Conservation (phyloP, 306 rosid genomes). For the Malus sieversii region DNA sequence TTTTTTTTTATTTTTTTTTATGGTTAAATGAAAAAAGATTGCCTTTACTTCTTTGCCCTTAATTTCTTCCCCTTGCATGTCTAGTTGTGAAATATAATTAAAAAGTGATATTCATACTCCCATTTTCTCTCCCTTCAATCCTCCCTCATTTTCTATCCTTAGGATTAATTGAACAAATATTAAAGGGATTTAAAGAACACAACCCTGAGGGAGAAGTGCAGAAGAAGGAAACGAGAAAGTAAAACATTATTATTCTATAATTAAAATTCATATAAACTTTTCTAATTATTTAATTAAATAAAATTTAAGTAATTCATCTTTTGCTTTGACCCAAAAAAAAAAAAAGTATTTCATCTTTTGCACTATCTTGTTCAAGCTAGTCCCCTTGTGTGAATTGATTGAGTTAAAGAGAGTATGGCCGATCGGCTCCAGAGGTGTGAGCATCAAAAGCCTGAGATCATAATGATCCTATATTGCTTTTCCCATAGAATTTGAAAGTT, state of each 20-base stretch:
- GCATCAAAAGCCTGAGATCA: not conserved
- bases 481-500: not conserved
- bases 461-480: not conserved
- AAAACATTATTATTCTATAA: not conserved
- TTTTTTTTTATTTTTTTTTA: too few relatives aligned
- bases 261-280: not conserved
- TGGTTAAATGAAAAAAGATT: not conserved
- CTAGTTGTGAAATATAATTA: not conserved
- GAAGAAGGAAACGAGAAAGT: not conserved
- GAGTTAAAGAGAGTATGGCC: not conserved
- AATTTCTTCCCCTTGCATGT: not conserved
- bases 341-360: not conserved
- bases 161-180: not conserved
- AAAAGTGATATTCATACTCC: not conserved
- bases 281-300: not conserved
- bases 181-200: not conserved
- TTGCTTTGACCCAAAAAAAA: not conserved
- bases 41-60: not conserved
- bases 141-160: not conserved
- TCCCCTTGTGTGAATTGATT: not conserved
- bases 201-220: not conserved
- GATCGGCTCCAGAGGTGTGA: not conserved
- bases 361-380: not conserved
- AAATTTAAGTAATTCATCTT: not conserved
- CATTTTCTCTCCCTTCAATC: not conserved